These are phyloP conservation scores for Singerocomus rubriflavus DNA, from an alignment of 1,284 basidiomycete species.

Conservation along the genomic window DNA sequence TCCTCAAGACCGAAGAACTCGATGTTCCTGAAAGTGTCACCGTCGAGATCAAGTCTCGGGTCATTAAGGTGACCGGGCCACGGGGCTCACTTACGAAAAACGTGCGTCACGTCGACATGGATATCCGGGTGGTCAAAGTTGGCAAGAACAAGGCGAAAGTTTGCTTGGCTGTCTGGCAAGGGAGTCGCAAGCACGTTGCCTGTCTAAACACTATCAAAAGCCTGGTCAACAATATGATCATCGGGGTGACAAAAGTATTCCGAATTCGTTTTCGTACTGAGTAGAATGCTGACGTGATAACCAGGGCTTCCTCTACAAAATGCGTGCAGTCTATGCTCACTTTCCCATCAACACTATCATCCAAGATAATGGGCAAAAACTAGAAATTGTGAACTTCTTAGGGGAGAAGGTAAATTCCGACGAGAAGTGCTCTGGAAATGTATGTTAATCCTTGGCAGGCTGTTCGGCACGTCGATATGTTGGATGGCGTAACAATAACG, in stretches of 20 bases:
- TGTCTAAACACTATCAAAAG: constrained; percentile 96
- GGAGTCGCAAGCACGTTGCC: constrained; percentile 96
- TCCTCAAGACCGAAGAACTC: constrained; percentile 93
- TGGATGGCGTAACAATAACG: constrained; percentile 81
- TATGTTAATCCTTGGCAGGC: constrained; percentile 46
- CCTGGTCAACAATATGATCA: constrained; percentile 97
- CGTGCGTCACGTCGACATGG: constrained; percentile 95
- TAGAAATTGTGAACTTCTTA: constrained; percentile 99
- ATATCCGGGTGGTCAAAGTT: constrained; percentile 80
- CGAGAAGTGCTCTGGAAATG: not conserved
- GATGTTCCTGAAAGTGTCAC: constrained; percentile 84
- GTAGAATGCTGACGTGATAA: constrained; percentile 3
- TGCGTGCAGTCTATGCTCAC: constrained; percentile 99
- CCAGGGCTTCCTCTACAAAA: constrained; percentile 99
- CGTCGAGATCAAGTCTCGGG: constrained; percentile 82
- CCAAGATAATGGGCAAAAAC: constrained; percentile 69
- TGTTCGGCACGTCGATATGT: constrained; percentile 91
- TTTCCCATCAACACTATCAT: constrained; percentile 99
- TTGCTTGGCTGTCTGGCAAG: constrained; percentile 96
- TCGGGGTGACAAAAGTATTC: constrained; percentile 83
- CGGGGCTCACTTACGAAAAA: constrained; percentile 89
- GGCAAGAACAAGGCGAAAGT: constrained; percentile 70
- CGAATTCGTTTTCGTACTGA: not conserved
- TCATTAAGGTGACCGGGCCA: constrained; percentile 88
- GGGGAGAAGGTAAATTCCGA: constrained; percentile 76